Percentiles rank a stretch among this genome's conserved stretches.
phyloP scores from a whole-genome alignment of 225 moss, liverwort and hornwort genomes.

The Straminergon stramineum region DNA sequence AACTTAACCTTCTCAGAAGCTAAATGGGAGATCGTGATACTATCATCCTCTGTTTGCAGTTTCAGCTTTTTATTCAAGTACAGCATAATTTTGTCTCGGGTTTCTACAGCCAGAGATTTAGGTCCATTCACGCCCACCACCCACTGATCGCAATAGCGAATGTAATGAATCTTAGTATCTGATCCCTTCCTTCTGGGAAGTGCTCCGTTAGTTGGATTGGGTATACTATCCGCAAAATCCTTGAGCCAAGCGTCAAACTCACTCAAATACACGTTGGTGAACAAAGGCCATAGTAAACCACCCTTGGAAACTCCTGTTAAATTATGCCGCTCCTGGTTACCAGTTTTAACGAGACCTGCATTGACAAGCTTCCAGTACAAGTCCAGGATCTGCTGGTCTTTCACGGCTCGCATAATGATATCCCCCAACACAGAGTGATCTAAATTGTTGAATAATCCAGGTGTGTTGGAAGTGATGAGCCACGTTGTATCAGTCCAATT shows the following conservation, averaged over 20 bases:
- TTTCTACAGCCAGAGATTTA: slow-evolving; percentile 30
- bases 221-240: slow-evolving; percentile 5
- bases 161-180: slow-evolving; percentile 13
- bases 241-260: slow-evolving; percentile 32
- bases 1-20: slow-evolving; percentile 32
- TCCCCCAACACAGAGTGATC: slow-evolving; percentile 26
- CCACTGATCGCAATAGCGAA: slow-evolving; percentile 56
- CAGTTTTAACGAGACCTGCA: slow-evolving; percentile 20
- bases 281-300: slow-evolving; percentile 33
- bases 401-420: slow-evolving; percentile 24
- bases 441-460: slow-evolving; percentile 10
- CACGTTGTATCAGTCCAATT: slow-evolving; percentile 47
- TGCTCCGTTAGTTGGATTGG: not conserved
- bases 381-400: slow-evolving; percentile 57
- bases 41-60: slow-evolving; percentile 12
- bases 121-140: slow-evolving; percentile 38
- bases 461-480: slow-evolving; percentile 9
- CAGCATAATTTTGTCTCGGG: slow-evolving; percentile 10
- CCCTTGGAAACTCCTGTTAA: slow-evolving; percentile 38
- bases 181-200: not conserved
- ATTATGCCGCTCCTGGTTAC: slow-evolving; percentile 19
- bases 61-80: slow-evolving; percentile 25
- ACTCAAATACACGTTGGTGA: slow-evolving; percentile 36
- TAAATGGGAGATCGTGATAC: slow-evolving; percentile 25
- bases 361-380: slow-evolving; percentile 57